Base-by-base conservation (phyloP, 371 early-diverging fungal species). In the Lichtheimia corymbifera region DNA sequence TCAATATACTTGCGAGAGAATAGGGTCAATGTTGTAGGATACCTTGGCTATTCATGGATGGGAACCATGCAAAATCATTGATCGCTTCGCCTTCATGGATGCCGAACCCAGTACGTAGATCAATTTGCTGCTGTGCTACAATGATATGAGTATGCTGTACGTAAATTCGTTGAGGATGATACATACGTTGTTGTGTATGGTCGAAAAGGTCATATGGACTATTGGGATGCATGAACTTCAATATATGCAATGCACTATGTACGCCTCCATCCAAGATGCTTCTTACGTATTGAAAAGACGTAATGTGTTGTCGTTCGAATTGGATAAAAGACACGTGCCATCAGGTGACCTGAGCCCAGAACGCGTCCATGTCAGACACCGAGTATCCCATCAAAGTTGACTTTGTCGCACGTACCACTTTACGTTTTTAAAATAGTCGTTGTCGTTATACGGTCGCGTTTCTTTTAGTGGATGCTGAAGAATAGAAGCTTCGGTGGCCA, bases 31-130 rank as follows among this genome's bases (percentile, higher is more conserved):
- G 17, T 15, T 17, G 6, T 27, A 30, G 25, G 28, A 50, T 68
- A 83, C 86, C 85, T 72, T 77, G 76, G 44, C 73, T 73, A 20
- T 64, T 79, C 91, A 90, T 90, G 4, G 65, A 70, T 15, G 91
- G 91, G 63, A 84, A 89, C 88, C 88, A 91, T 15, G 73, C 76
- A 65, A 77, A 80, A 52, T 89, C 91, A 61, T 87, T 86, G 0
- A 89, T 62, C 0, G 80, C 64, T 63, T 91, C 91, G 4, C 81
- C 87, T 65, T 80, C 82, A 43, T 69, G 61, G 40, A 85, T 75
- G 6, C 70, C 64, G 24, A 87, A 45, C 11, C 20, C 7, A 18
- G 40, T 27, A 25, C 25, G 17, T 11, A 56, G 28, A 55, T 54
- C 24, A 9, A 55, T 20, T 18, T 3, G 47, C 11, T 35, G 35